Evolutionary conservation across 2,329 filamentous ascomycete species (phyloP).

Genomic region (Beauveria scarabaeidicola): DNA sequence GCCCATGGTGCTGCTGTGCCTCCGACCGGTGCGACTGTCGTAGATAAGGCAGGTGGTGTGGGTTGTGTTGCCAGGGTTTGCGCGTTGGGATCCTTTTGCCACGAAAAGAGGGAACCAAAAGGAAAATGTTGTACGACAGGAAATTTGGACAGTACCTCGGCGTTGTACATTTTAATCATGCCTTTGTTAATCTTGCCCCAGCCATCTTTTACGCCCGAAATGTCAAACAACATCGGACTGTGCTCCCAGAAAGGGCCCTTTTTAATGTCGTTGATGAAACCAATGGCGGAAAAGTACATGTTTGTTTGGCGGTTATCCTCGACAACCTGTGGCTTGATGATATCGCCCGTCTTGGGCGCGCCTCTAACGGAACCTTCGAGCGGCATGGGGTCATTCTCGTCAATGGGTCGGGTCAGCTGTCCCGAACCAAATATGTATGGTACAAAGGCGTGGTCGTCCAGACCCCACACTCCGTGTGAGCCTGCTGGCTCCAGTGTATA

Average conservation of each 20-base stretch:
- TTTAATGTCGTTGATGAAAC: slow-evolving; percentile 97
- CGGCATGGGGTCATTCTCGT: slow-evolving; percentile 53
- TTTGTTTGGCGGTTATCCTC: slow-evolving; percentile 57
- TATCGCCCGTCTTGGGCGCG: slow-evolving; percentile 62
- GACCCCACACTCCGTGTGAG: slow-evolving; percentile 93
- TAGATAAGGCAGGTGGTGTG: slow-evolving; percentile 31
- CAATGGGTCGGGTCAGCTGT: slow-evolving; percentile 72
- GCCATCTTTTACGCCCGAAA: slow-evolving; percentile 82
- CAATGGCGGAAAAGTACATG: slow-evolving; percentile 91
- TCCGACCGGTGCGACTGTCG: slow-evolving; percentile 25
- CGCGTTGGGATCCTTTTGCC: slow-evolving; percentile 60
- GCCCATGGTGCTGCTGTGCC: slow-evolving; percentile 25
- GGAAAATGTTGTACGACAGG: slow-evolving; percentile 96
- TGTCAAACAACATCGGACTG: slow-evolving; percentile 87
- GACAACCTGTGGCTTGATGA: slow-evolving; percentile 57
- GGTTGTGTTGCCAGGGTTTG: slow-evolving; percentile 28
- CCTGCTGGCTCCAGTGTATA: slow-evolving; percentile 94
- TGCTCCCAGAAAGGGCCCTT: slow-evolving; percentile 96
- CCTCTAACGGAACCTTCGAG: slow-evolving; percentile 67
- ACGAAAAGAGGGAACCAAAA: slow-evolving; percentile 73
- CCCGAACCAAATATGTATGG: slow-evolving; percentile 95
- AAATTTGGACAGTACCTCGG: slow-evolving; percentile 92
- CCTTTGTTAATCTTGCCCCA: slow-evolving; percentile 99
- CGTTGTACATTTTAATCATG: slow-evolving; percentile 99
- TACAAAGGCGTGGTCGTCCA: slow-evolving; percentile 94